Evolutionary conservation across 2,329 filamentous ascomycete species (phyloP).

Genomic region (Fusarium torulosum): DNA sequence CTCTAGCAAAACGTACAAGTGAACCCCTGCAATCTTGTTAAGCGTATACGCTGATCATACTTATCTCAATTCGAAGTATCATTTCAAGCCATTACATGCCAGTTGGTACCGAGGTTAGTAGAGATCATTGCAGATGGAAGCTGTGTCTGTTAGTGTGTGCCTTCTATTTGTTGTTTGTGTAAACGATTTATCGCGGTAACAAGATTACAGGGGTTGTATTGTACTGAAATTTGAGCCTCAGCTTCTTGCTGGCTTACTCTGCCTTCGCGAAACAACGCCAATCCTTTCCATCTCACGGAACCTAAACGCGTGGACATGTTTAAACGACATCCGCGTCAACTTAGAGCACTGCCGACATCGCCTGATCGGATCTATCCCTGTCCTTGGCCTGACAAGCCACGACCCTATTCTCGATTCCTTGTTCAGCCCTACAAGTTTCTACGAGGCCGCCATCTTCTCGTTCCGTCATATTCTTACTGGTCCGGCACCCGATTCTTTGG

Average conservation of each 20-base stretch:
- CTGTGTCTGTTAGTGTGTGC: no score
- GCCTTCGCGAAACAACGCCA: neutral
- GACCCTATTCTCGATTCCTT: neutral
- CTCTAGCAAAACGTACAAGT: no score
- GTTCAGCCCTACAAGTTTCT: neutral
- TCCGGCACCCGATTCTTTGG: accelerated
- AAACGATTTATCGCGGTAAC: no score
- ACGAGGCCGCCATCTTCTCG: neutral
- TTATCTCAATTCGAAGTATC: no score
- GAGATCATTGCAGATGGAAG: no score
- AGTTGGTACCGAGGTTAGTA: no score
- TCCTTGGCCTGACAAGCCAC: accelerated
- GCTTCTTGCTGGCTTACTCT: neutral
- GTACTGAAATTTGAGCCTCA: no score
- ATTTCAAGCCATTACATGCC: no score
- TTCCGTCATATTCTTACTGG: neutral
- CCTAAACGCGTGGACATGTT: neutral
- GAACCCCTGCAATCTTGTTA: no score
- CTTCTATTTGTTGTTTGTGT: no score
- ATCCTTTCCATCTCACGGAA: neutral
- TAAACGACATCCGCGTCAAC: accelerated
- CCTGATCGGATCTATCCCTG: accelerated
- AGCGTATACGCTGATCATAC: no score
- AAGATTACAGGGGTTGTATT: no score
- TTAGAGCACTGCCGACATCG: neutral